Evolutionary conservation across 108 stramenopile species (phyloP).

Genomic region (Skeletonema tropicum): DNA sequence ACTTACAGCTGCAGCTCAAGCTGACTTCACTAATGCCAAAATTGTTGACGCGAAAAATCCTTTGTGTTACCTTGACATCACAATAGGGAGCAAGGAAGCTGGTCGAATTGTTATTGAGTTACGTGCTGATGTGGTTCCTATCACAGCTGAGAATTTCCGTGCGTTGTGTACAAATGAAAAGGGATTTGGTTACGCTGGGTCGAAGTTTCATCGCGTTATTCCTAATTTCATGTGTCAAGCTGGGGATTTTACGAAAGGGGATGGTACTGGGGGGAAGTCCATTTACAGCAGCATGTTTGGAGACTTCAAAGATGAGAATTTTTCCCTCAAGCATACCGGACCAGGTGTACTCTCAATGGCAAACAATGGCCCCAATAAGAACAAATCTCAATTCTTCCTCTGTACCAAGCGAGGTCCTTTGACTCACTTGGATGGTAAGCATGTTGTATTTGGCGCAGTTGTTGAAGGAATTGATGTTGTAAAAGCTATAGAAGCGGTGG

Average conservation of each 20-base stretch:
- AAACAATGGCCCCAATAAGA: conserved; percentile 77
- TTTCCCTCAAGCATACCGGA: conserved; percentile 88
- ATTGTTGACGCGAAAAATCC: conserved; percentile 17
- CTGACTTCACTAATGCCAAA: background rate
- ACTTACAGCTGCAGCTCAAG: background rate
- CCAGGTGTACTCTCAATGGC: conserved; percentile 81
- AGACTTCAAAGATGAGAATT: conserved; percentile 97
- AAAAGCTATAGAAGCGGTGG: conserved; percentile 46
- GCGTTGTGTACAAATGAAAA: conserved; percentile 87
- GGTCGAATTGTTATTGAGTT: conserved; percentile 83
- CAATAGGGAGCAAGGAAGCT: conserved; percentile 56
- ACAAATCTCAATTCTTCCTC: conserved; percentile 84
- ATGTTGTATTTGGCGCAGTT: conserved; percentile 90
- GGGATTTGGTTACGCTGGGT: conserved; percentile 31
- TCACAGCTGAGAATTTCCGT: conserved; percentile 91
- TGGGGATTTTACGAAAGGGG: conserved; percentile 79
- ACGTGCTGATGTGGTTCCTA: conserved; percentile 77
- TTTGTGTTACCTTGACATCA: conserved; percentile 72
- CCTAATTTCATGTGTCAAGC: conserved; percentile 73
- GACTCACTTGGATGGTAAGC: conserved; percentile 90
- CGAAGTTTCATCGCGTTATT: conserved; percentile 80
- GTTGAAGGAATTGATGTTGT: conserved; percentile 64
- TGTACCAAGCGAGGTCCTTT: conserved; percentile 51
- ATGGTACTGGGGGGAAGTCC: conserved; percentile 87
- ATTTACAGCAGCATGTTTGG: conserved; percentile 64